Evolutionary conservation across 169 alveolate genomes (phyloP).

Genomic region (Fabrea salina): DNA sequence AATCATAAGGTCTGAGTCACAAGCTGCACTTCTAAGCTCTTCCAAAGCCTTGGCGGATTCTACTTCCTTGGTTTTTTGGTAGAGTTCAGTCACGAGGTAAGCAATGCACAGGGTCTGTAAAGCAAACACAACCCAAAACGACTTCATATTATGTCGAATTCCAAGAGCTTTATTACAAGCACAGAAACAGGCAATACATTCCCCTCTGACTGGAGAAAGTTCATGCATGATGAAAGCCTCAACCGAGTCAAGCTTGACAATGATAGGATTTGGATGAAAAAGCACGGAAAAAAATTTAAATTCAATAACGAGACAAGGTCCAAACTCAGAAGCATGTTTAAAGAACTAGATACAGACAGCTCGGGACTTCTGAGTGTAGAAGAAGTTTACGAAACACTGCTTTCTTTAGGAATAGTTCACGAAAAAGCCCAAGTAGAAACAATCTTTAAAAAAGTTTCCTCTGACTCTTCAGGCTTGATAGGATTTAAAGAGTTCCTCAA

Average conservation of each 20-base stretch:
- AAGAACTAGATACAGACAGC: neutral
- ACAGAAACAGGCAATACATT: too few relatives aligned
- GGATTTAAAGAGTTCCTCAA: neutral
- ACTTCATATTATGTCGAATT: too few relatives aligned
- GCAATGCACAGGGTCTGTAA: too few relatives aligned
- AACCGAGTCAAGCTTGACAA: too few relatives aligned
- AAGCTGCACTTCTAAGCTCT: neutral
- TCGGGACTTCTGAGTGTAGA: neutral
- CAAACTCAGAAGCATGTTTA: neutral
- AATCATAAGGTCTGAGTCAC: neutral
- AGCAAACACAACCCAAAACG: too few relatives aligned
- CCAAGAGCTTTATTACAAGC: too few relatives aligned
- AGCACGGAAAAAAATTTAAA: neutral
- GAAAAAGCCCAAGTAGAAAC: neutral
- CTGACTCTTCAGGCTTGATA: neutral
- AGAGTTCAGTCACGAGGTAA: too few relatives aligned
- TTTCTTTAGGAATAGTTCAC: neutral
- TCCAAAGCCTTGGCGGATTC: too few relatives aligned
- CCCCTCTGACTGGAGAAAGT: too few relatives aligned
- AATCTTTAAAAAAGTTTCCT: neutral
- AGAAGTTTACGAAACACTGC: neutral
- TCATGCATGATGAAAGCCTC: too few relatives aligned
- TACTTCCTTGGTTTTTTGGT: too few relatives aligned
- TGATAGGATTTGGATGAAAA: neutral
- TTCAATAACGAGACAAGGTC: neutral